These are phyloP conservation scores for Mortierella sp. DNA, from an alignment of 371 early-diverging fungal species.

Conservation along the genomic window DNA sequence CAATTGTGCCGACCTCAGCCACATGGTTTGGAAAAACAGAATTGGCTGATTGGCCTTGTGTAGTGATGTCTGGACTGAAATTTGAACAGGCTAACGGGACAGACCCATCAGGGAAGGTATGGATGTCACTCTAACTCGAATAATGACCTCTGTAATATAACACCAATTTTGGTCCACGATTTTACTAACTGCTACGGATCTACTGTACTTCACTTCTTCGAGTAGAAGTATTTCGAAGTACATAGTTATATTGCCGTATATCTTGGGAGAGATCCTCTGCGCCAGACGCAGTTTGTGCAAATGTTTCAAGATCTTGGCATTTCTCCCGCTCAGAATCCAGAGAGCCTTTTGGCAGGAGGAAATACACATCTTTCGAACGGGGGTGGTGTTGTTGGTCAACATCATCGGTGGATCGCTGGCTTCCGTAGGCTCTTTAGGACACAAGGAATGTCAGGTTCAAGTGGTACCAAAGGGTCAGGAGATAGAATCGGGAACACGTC, in stretches of 20 bases:
- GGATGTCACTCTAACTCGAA: neutral
- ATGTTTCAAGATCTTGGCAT: conserved; percentile 49
- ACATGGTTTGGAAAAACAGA: conserved; percentile 51
- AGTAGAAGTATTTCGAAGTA: conserved; percentile 42
- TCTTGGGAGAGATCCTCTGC: conserved; percentile 45
- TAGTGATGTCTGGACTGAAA: conserved; percentile 49
- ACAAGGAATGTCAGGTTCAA: conserved; percentile 11
- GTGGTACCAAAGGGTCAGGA: neutral
- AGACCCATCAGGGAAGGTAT: conserved; percentile 44
- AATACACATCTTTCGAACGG: neutral
- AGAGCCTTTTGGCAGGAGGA: neutral
- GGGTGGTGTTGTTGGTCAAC: neutral
- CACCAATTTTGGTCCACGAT: neutral
- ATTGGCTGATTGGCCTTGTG: conserved; percentile 56
- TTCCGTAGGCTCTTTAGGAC: conserved; percentile 43
- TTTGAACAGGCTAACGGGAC: conserved; percentile 49
- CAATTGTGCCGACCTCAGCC: conserved; percentile 44
- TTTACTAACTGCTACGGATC: neutral
- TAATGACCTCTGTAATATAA: neutral
- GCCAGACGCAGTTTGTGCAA: conserved; percentile 47
- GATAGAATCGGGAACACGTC: neutral
- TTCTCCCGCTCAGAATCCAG: conserved; percentile 24
- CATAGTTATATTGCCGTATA: conserved; percentile 48
- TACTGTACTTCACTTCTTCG: neutral
- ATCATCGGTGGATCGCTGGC: conserved; percentile 52